Base-by-base conservation (phyloP, 371 early-diverging fungal genomes). In the Circinella umbellata region DNA sequence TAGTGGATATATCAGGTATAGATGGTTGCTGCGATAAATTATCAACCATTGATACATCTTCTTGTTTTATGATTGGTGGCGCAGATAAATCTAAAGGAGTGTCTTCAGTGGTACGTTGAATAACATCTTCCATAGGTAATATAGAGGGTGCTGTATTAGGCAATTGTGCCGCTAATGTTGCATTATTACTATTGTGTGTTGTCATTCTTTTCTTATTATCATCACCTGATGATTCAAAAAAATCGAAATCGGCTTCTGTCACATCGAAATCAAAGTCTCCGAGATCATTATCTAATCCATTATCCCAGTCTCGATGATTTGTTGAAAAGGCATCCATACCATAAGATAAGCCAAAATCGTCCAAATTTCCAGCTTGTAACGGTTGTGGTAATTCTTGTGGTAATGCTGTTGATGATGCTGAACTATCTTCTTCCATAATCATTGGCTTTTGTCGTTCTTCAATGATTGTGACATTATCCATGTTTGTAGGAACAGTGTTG, bases 181-280 rank as follows among this genome's bases (percentile, higher is more conserved):
- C 54, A 47, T 4, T 17, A 36, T 9, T 8, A 59, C 36, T 34
- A 51, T 17, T 36, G 36, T 34, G 0, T 42, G 42, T 9, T 42
- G 3, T 11, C 3, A 42, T 11, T 6, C 42, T 11, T n/a, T 35
- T 55, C 27, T 57, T 57, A 34, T 34, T 57, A 34, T n/a, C n/a
- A 57, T 57, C 57, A 10, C n/a, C 14, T 14, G 48, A 42, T 4
- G 71, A 49, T 47, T 73, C 73, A 42, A 84, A 84, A 69, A 80
- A 84, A 54, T 82, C 76, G 53, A 80, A 84, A 66, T 84, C 85
- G 57, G 75, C 85, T 48, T 84, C 85, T 10, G 85, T 84, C 3
- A 84, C 82, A 36, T 79, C 78, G 27, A 82, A 62, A 63, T 80
- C 80, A 61, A 84, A 77, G 46, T 69, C 80, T 54, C 81, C 85